A percentile compares a stretch with the other conserved stretches of the same genome.
Conservation (phyloP, 2,329 filamentous ascomycete genomes). For the Plectosphaerella sp. region DNA sequence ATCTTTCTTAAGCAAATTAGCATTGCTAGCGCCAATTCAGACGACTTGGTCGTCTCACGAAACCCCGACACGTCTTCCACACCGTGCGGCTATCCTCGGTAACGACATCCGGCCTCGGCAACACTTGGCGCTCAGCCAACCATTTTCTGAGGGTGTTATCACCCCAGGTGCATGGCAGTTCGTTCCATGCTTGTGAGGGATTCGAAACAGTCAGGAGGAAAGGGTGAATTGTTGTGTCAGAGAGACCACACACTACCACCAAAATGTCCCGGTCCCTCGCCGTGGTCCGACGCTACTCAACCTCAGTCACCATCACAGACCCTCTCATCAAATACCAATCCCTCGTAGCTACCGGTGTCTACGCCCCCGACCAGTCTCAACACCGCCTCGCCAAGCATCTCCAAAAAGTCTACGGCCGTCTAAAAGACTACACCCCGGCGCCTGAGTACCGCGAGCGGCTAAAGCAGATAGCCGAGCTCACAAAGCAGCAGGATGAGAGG, state of each 20-base stretch:
- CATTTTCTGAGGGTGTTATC: too few species aligned
- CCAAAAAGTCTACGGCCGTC: slow-evolving; percentile 67
- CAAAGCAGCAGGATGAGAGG: too few species aligned
- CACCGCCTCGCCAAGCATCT: slow-evolving; percentile 71
- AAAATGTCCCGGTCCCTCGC: neutral
- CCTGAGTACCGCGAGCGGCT: slow-evolving; percentile 65
- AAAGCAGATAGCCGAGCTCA: slow-evolving; percentile 49
- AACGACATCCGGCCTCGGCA: too few species aligned
- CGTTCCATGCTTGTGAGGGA: too few species aligned
- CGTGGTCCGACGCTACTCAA: slow-evolving; percentile 25
- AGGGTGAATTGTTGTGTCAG: neutral
- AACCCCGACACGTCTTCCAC: too few species aligned
- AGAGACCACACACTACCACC: neutral
- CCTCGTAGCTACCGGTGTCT: slow-evolving; percentile 61
- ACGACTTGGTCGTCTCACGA: too few species aligned
- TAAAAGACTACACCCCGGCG: slow-evolving; percentile 76
- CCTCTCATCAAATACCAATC: slow-evolving; percentile 73
- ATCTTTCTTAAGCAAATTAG: too few species aligned
- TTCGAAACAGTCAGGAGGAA: neutral
- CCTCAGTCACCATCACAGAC: slow-evolving; percentile 60
- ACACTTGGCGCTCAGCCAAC: too few species aligned
- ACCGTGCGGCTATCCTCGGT: too few species aligned
- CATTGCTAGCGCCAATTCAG: too few species aligned
- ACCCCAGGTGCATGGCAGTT: too few species aligned
- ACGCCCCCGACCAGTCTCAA: slow-evolving; percentile 66